phyloP scores from a whole-genome alignment of 305 asterid genomes.

The Fraxinus latifolia region DNA sequence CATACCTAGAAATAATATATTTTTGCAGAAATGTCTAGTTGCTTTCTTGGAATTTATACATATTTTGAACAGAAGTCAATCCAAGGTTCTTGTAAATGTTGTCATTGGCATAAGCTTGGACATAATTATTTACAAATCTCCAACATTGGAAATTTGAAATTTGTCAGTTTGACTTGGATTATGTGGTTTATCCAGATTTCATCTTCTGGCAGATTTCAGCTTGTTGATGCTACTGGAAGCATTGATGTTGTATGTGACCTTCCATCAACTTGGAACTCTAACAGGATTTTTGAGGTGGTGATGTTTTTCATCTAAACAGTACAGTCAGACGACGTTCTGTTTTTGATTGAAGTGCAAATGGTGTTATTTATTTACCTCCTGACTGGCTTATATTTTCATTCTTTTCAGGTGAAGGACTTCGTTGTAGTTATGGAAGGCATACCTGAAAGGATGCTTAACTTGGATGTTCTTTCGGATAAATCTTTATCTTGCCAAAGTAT shows the following conservation, averaged over 20 bases:
- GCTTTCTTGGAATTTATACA: background rate
- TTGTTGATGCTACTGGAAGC: conserved; percentile 83
- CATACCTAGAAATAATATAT: background rate
- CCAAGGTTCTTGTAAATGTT: background rate
- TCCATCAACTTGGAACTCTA: conserved; percentile 50
- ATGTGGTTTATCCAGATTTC: conserved; percentile 52
- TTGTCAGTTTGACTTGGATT: conserved; percentile 20
- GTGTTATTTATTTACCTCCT: conserved; percentile 2
- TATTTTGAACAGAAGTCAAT: background rate
- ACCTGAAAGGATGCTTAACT: conserved; percentile 39
- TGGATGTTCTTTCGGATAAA: conserved; percentile 38
- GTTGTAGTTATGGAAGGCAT: conserved; percentile 59
- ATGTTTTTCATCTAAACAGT: conserved; percentile 20
- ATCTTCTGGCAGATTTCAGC: conserved; percentile 80
- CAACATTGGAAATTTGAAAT: conserved; percentile 4
- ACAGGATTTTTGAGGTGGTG: conserved; percentile 67
- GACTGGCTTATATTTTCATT: background rate
- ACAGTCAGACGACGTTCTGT: background rate
- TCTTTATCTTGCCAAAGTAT: conserved; percentile 67
- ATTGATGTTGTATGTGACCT: conserved; percentile 60
- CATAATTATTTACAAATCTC: conserved; percentile 5
- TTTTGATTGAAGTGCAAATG: background rate
- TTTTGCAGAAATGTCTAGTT: background rate
- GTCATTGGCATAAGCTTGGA: background rate
- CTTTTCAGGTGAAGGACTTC: conserved; percentile 57